These are phyloP conservation scores for Trichoderma virens DNA, from an alignment of 495 filamentous ascomycete genomes.

Conservation along the genomic window DNA sequence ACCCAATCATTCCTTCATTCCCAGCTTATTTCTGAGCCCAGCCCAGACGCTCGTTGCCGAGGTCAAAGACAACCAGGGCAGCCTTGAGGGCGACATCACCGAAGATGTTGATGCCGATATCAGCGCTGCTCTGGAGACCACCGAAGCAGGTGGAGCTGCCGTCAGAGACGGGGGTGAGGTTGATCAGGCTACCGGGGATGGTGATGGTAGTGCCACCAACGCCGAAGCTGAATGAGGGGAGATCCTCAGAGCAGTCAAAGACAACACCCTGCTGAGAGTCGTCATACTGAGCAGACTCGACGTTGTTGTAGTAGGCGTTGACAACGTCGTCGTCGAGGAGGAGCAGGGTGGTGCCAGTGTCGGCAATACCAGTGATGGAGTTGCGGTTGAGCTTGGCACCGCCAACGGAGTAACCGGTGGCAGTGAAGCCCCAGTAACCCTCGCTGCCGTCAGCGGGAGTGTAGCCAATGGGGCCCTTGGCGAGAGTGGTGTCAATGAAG, in stretches of 20 bases:
- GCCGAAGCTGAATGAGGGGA: conserved; percentile 55
- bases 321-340: conserved; percentile 52
- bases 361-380: conserved; percentile 46
- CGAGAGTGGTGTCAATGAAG: conserved; percentile 52
- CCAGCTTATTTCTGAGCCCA: conserved; percentile 35
- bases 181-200: conserved; percentile 49
- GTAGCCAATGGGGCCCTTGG: conserved; percentile 56
- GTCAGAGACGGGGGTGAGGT: conserved; percentile 37
- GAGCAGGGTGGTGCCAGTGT: conserved; percentile 70
- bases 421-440: conserved; percentile 66
- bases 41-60: conserved; percentile 41
- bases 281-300: conserved; percentile 44
- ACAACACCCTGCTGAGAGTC: conserved; percentile 51
- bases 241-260: conserved; percentile 54
- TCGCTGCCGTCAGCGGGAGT: conserved; percentile 45
- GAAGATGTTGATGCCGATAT: conserved; percentile 60
- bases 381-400: conserved; percentile 24
- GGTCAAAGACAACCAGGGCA: conserved; percentile 63
- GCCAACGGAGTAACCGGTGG: conserved; percentile 53
- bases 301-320: conserved; percentile 53
- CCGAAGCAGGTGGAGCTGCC: conserved; percentile 47
- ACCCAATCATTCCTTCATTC: background rate
- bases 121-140: conserved; percentile 54
- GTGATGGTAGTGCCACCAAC: conserved; percentile 43
- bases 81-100: conserved; percentile 76